Evolutionary conservation across 768 basidiomycete genomes (phyloP).

Genomic region (Lactifluus echinatus): DNA sequence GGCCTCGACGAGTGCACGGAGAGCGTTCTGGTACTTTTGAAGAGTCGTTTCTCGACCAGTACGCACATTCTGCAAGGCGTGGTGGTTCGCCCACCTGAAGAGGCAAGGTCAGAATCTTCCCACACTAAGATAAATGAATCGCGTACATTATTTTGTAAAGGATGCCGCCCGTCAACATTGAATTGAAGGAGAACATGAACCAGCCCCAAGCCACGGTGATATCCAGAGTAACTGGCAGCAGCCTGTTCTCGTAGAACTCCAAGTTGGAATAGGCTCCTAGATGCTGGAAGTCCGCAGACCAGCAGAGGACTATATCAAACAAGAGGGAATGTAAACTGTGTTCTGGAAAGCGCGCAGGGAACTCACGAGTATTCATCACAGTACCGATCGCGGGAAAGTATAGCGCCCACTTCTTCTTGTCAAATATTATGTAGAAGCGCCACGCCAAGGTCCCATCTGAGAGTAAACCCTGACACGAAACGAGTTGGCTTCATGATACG

Average conservation of each 20-base stretch:
- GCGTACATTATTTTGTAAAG: conserved; percentile 21
- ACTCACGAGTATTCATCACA: conserved; percentile 20
- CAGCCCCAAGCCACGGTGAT: conserved; percentile 25
- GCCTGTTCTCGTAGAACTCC: conserved; percentile 13
- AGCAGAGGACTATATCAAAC: conserved; percentile 20
- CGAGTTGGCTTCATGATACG: neutral
- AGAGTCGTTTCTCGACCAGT: too few relatives aligned
- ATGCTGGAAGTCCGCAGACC: conserved; percentile 20
- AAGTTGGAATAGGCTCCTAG: conserved; percentile 15
- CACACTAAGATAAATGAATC: neutral
- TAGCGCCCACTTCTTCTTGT: conserved; percentile 19
- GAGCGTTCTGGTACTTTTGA: neutral
- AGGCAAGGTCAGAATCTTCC: neutral
- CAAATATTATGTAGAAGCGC: conserved; percentile 23
- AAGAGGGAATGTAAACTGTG: neutral
- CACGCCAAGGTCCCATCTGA: conserved; percentile 24
- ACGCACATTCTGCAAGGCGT: neutral
- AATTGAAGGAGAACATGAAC: conserved; percentile 23
- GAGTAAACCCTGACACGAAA: conserved; percentile 18
- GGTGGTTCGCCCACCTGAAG: neutral
- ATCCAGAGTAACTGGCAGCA: conserved; percentile 18
- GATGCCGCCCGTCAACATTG: conserved; percentile 22
- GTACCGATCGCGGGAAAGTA: conserved; percentile 19
- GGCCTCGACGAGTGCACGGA: conserved; percentile 22
- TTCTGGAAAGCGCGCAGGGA: neutral